Evolutionary conservation across 2,329 filamentous ascomycete species (phyloP), one percentile per base, ranked within the genome.

Genomic region (Colletotrichum filicis): DNA sequence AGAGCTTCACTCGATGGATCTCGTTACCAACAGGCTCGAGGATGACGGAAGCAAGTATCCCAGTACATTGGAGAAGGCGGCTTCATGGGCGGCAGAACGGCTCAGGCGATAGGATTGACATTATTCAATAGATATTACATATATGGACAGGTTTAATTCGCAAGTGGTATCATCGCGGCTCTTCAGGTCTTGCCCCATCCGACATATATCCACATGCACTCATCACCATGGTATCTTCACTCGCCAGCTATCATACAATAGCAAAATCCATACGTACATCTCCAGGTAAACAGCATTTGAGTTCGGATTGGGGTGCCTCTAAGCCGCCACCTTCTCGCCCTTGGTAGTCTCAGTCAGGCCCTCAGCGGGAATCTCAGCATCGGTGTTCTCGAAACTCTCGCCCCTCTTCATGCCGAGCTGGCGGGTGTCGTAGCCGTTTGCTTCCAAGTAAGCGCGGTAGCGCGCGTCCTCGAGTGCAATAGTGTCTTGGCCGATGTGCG

Each of bases 401-500:
- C 79, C 81, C 68, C 79, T 81, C 74, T 79, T 83, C 1, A 87
- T 76, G 1, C 88, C 88, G 16, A 90, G 80, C 79, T 89, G 86
- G 4, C 82, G 76, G 0, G 90, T 92, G 80, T 98, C 95, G 84
- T 93, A 98, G 4, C 95, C 95, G 71, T 96, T 87, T 30, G 84
- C 84, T 78, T 91, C 87, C 14, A 98, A 85, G 79, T 93, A 98
- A 22, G 84, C 88, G 42, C 94, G 89, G 85, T 98, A 98, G 56
- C 89, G 88, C 9, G 85, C 79, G 78, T 98, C 95, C 82, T 98
- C 95, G 19, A 88, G 79, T 1, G 92, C 89, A 74, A 98, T 97
- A 0, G 94, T 97, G 77, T 98, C 93, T 83, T 97, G 89, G n/a
- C 91, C 91, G 74, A 98, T 93, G 60, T 94, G 84, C 0, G 95